These are phyloP conservation scores for Sarcomyxa edulis DNA, from an alignment of 768 basidiomycete species.

Conservation along the genomic window DNA sequence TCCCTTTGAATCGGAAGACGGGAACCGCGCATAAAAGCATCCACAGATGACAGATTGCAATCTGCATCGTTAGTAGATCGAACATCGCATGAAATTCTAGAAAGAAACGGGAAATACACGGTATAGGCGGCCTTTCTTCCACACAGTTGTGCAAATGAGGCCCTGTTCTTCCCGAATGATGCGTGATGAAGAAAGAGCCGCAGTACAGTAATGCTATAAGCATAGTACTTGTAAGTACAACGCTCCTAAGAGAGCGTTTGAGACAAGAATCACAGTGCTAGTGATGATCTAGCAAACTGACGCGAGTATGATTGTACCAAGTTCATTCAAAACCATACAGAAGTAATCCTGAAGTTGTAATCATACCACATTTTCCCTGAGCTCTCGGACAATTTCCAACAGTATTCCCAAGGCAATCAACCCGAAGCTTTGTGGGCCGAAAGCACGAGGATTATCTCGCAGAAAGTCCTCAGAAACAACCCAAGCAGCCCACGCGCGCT, in stretches of 20 bases:
- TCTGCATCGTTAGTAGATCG: background rate
- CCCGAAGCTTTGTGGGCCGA: slow-evolving; percentile 41
- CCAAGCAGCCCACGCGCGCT: slow-evolving; percentile 42
- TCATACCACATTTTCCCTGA: no score
- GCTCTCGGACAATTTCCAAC: slow-evolving; percentile 33
- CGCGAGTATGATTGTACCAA: no score
- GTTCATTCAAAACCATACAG: no score
- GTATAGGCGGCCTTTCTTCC: background rate
- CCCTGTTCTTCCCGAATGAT: background rate
- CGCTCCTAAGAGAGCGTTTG: no score
- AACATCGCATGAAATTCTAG: no score
- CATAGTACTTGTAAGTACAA: no score
- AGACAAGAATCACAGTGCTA: no score
- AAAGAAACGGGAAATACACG: no score
- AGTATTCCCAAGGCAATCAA: slow-evolving; percentile 37
- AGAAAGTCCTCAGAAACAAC: slow-evolving; percentile 32
- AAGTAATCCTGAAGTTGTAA: no score
- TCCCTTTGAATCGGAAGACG: slow-evolving; percentile 15
- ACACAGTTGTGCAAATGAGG: background rate
- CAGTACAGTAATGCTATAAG: no score
- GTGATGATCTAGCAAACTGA: no score
- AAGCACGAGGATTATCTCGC: slow-evolving; percentile 20
- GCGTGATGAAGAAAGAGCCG: no score
- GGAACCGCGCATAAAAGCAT: slow-evolving; percentile 22
- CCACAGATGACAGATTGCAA: slow-evolving; percentile 7